Base-by-base conservation (phyloP, 1,284 basidiomycete genomes). In the Papiliotrema nemorosa region DNA sequence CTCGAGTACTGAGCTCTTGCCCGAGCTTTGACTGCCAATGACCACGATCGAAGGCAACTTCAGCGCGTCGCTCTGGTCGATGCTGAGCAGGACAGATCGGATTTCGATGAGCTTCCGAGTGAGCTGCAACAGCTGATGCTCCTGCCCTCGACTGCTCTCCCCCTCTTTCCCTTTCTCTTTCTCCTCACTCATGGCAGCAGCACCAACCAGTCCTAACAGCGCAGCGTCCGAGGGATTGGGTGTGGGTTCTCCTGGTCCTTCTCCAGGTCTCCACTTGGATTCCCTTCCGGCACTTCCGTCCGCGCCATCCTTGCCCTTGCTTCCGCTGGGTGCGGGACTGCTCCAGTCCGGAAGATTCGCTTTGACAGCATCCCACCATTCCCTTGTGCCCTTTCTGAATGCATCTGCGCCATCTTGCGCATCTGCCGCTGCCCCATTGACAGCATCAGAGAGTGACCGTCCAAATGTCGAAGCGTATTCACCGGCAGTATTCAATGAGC, bases 71-170 rank as follows among this genome's bases (percentile, higher is more conserved):
- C 88, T 92, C 74, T 97, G 91, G 73, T 97, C 96, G 50, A 97
- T 93, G 59, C 87, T 87, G 36, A 97, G 80, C 37, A 98, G 79
- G 79, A 98, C 93, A 54, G 82, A 87, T 54, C 96, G 80, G 62
- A 99, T 96, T 74, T 96, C 92, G 66, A 99, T 98, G 49, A 99
- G 83, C 72, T 96, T 97, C 69, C 83, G 81, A 0, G 96, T 99
- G 48, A 99, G 79, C 62, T 93, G 84, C 85, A 97, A 90, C 45
- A 97, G 58, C 47, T 69, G 70, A 54, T 68, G 69, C 48, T 71
- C 70, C 21, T 67, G 50, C 20, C 51, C 54, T 9, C 40, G 48
- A 10, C 53, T 46, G 47, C 14, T 60, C 53, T 12, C 55, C 53
- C 40, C 51, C 37, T 29, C 41, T 51, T 44, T 49, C 34, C 47